Base-by-base conservation (phyloP, 495 filamentous ascomycete genomes). In the Gamarada debralockiae region DNA sequence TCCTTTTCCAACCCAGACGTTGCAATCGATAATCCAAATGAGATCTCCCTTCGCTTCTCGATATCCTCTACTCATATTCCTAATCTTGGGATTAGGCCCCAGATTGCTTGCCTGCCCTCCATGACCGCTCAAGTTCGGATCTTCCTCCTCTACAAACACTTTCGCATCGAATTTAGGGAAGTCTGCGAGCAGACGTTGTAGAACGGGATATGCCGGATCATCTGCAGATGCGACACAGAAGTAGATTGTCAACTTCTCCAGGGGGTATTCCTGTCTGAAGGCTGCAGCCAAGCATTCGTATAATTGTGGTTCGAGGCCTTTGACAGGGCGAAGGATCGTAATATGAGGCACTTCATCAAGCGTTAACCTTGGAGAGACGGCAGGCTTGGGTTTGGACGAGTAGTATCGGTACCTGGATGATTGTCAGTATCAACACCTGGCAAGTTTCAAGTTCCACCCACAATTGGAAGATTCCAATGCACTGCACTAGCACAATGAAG, bases 41-140 rank as follows among this genome's bases (percentile, higher is more conserved):
- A 97, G 80, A 63, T 97, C 91, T 0, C 89, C 89, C 53, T 87
- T 89, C 0, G 92, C 90, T 65, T 97, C 95, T n/a, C 95, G 73
- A 62, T 96, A 99, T 4, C 86, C 92, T 17, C 90, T 82, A 60
- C 92, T 97, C 81, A 97, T 87, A 61, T 97, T 99, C 20, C 95
- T 79, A 61, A 99, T 96, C 71, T 99, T 99, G 10, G 95, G 95
- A 67, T 99, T 99, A 3, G 95, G 95, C 0, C 95, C 95, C 44
- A 98, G 73, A 46, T 80, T 77, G 54, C 83, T 72, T 34, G 68
- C 56, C 46, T 78, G 70, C 24, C 71, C 75, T 9, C 69, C 65
- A 33, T 69, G 58, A 8, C 75, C 79, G 50, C 79, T 76, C 5
- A 93, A 74, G 24, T 83, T 68, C 0, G 88, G 85, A 65, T 98